These are phyloP conservation scores for Pterocarpus santalinus DNA, from an alignment of 306 rosid species.

Conservation along the genomic window DNA sequence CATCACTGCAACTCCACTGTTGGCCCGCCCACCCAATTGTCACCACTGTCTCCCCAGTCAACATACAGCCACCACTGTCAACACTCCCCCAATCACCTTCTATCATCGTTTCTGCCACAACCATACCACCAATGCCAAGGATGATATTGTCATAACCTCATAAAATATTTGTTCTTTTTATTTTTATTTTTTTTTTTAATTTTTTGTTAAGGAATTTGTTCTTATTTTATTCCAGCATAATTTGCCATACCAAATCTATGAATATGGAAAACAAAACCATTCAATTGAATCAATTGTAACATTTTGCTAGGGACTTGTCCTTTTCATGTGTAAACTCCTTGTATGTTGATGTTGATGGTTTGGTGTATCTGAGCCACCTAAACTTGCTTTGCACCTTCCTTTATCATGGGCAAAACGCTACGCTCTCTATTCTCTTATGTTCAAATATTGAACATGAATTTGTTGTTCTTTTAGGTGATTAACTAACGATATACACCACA, in stretches of 20 bases:
- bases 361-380: conserved; percentile 21
- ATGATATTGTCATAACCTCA: neutral
- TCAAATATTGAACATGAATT: neutral
- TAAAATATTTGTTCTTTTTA: neutral
- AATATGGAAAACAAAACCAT: neutral
- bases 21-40: neutral
- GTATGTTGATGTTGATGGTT: neutral
- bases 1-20: neutral
- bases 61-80: neutral
- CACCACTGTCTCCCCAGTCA: neutral
- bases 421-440: neutral
- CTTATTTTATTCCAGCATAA: conserved; percentile 4
- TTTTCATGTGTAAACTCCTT: neutral
- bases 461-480: neutral
- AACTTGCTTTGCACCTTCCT: conserved; percentile 16
- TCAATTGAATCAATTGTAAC: neutral
- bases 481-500: conserved; percentile 15
- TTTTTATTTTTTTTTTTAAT: too few species aligned
- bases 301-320: neutral
- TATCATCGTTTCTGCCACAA: neutral
- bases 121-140: neutral
- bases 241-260: conserved; percentile 7
- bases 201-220: neutral
- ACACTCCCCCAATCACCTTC: neutral
- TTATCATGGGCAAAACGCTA: conserved; percentile 10